Conservation (phyloP, 208 protist genomes). For the Acanthamoeba lenticulata region DNA sequence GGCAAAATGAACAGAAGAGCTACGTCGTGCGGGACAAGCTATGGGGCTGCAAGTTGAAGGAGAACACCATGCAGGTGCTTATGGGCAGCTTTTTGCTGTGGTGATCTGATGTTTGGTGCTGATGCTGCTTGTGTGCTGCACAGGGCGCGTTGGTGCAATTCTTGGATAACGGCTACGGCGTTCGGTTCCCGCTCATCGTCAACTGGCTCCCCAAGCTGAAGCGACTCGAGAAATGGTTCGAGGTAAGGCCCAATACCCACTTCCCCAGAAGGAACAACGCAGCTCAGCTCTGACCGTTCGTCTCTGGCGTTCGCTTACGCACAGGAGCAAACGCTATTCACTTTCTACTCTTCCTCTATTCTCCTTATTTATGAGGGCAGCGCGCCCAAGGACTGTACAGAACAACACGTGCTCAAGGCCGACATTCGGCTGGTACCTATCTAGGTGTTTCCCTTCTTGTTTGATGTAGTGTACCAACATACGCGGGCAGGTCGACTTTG, state of each 20-base stretch:
- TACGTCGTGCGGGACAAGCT: constrained; percentile 44
- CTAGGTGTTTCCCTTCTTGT: not conserved
- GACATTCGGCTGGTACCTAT: constrained; percentile 3
- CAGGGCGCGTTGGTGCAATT: constrained; percentile 56
- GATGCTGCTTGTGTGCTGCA: too few relatives aligned
- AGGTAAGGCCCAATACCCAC: not conserved
- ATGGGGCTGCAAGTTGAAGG: constrained; percentile 24
- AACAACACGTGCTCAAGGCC: constrained; percentile 7
- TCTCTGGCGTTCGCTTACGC: too few relatives aligned
- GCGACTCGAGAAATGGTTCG: constrained; percentile 37
- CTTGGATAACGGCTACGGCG: constrained; percentile 3
- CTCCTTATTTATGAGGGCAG: constrained; percentile 50
- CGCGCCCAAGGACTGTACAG: constrained; percentile 17
- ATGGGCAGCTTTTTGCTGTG: not conserved
- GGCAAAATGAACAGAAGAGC: not conserved
- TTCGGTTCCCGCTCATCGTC: not conserved
- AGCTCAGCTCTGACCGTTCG: too few relatives aligned
- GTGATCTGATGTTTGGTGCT: not conserved
- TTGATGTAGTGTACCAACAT: not conserved
- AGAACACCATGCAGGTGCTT: constrained; percentile 21
- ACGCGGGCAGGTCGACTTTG: not conserved
- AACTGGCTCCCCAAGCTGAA: constrained; percentile 29
- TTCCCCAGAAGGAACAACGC: too few relatives aligned
- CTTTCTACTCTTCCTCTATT: constrained; percentile 43
- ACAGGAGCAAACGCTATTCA: constrained; percentile 29